Evolutionary conservation across 75 land plant species (phyloP).

Genomic region (Cupressus sempervirens): DNA sequence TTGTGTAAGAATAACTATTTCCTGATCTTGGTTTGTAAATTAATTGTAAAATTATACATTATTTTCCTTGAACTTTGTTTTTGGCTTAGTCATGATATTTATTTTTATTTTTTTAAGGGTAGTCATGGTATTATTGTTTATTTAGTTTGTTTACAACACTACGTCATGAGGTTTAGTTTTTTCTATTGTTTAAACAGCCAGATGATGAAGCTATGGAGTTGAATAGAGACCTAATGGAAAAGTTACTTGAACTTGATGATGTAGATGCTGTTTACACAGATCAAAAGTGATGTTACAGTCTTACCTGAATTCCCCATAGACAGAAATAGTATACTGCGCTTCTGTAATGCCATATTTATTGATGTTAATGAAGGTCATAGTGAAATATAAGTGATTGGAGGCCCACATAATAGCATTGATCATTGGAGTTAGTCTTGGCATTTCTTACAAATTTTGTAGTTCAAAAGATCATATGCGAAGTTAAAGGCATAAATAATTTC

Average conservation of each 20-base stretch:
- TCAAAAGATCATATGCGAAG: slow-evolving; percentile 54
- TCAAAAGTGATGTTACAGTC: slow-evolving; percentile 45
- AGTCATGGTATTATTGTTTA: neutral
- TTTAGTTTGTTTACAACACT: neutral
- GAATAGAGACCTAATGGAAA: slow-evolving; percentile 81
- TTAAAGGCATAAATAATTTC: neutral
- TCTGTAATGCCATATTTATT: neutral
- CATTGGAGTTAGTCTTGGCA: neutral
- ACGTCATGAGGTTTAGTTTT: neutral
- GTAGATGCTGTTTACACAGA: slow-evolving; percentile 94
- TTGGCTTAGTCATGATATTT: neutral
- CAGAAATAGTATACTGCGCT: neutral
- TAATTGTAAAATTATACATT: neutral
- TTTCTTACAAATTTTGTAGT: neutral
- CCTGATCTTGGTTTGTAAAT: neutral
- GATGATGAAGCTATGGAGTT: slow-evolving; percentile 96
- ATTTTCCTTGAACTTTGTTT: neutral
- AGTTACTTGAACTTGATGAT: slow-evolving; percentile 93
- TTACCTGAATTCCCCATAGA: neutral
- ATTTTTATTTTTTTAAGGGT: too few relatives aligned
- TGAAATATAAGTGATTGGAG: neutral
- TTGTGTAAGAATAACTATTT: neutral
- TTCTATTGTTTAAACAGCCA: slow-evolving; percentile 41
- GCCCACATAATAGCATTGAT: neutral
- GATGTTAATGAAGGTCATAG: neutral